phyloP scores from a whole-genome alignment of 306 rosid species.

The Morella rubra region DNA sequence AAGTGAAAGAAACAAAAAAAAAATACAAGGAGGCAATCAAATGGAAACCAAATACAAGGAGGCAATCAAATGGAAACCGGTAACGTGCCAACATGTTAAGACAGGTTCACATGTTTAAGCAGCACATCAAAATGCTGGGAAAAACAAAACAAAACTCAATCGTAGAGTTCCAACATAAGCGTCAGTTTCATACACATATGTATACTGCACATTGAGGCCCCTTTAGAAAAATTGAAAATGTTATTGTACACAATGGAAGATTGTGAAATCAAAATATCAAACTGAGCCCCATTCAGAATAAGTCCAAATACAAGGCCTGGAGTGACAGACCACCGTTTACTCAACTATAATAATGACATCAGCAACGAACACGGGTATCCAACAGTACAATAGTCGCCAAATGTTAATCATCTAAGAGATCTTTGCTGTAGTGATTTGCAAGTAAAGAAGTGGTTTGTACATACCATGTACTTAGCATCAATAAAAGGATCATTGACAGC shows the following conservation, averaged over 20 bases:
- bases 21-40: neutral
- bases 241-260: neutral
- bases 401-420: neutral
- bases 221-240: neutral
- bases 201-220: neutral
- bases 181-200: too few relatives aligned
- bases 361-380: neutral
- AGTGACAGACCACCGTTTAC: neutral
- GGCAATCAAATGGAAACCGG: neutral
- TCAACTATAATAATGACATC: neutral
- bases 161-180: neutral
- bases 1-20: neutral
- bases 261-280: constrained; percentile 1
- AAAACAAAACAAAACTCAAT: neutral
- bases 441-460: neutral
- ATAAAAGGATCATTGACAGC: constrained; percentile 92
- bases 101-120: neutral
- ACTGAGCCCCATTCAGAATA: neutral
- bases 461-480: constrained; percentile 94
- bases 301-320: neutral
- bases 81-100: neutral
- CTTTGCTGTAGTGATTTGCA: neutral
- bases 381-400: neutral
- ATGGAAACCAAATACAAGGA: neutral
- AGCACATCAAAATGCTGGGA: neutral